Base-by-base conservation (phyloP, 2,329 filamentous ascomycete genomes). In the Escovopsis sp. region DNA sequence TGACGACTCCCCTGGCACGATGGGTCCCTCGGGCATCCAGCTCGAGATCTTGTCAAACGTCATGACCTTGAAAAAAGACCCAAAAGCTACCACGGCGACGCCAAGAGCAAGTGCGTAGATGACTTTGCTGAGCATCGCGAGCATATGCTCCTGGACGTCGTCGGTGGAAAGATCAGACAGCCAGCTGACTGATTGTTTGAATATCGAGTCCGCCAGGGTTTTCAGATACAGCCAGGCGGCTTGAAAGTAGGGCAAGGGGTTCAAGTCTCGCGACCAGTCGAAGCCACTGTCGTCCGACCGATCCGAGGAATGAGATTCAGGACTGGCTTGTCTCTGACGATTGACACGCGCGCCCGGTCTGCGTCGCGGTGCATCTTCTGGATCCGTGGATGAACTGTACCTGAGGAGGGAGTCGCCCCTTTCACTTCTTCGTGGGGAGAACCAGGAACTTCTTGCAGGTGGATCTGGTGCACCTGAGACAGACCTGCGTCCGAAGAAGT, bases 221-320 rank as follows among this genome's bases (percentile, higher is more conserved):
- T 51, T 48, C 12, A 54, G 33, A 6, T 52, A 7, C 53, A 53
- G 57, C 13, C 43, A 44, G 13, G 56, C 11, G 4, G 48, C 46
- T 14, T 52, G 42, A 1, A 60, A 6, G 27, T 61, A 61, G 5
- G 56, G 59, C 42, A 51, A 47, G 0, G 59, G 60, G 25, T 59
- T 52, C 4, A 59, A 38, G 35, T 37, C 1, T 29, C 15, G 34
- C 15, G 9, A 20, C 20, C 34, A 36, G 7, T 47, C 42, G 13
- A 43, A 47, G 12, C 46, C 15, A 3, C 49, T 43, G 1, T 46
- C 16, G 2, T 50, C 45, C 2, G 44, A 39, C 1, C 45, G 37
- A 29, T 47, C 45, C 0, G 46, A 45, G 35, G 42, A 45, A 24
- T 51, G 43, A 8, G 51, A 50, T 14, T 47, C 37, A 3, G 39